Conservation (phyloP, 2,329 filamentous ascomycete species). For the Trichophyton verrucosum region DNA sequence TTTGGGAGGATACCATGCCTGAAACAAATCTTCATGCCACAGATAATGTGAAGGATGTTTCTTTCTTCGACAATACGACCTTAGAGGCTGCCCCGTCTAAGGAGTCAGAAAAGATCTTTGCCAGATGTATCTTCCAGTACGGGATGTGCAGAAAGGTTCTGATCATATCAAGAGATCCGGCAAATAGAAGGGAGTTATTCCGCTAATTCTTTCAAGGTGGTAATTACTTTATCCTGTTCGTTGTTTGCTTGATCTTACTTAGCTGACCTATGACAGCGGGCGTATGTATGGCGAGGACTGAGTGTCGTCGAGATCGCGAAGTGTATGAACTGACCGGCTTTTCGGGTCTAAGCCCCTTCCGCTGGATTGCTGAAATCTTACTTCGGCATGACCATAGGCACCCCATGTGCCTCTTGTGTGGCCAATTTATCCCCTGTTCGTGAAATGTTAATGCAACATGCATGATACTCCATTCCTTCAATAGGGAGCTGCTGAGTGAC, state of each 20-base stretch:
- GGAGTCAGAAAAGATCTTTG: no score
- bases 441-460: background rate
- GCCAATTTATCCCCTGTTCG: background rate
- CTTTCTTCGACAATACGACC: background rate
- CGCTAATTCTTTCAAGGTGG: no score
- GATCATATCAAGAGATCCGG: no score
- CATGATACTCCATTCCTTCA: background rate
- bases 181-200: no score
- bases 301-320: background rate
- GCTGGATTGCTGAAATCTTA: background rate
- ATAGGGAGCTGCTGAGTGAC: background rate
- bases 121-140: no score
- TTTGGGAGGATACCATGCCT: background rate
- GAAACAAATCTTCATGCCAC: background rate
- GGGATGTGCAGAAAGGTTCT: no score
- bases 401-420: background rate
- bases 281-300: background rate
- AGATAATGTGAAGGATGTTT: background rate
- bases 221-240: no score
- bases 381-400: background rate
- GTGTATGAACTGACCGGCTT: background rate
- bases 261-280: no score
- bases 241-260: background rate
- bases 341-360: background rate
- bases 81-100: background rate